Evolutionary conservation across 306 rosid genomes (phyloP).

Genomic region (Chamaecrista fasciculata): DNA sequence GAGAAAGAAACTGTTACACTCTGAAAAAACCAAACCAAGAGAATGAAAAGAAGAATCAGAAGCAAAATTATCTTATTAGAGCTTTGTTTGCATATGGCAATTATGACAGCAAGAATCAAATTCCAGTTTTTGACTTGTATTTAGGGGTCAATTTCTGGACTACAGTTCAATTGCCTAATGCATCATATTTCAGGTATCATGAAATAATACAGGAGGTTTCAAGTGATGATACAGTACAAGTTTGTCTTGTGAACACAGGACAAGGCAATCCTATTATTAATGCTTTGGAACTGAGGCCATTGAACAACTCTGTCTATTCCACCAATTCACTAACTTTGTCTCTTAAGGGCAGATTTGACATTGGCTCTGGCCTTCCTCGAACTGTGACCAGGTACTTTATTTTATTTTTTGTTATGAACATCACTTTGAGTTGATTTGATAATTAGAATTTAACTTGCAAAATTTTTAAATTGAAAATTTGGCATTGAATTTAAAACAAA

Average conservation of each 20-base stretch:
- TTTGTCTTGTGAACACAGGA: background rate
- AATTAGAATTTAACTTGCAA: too few relatives aligned
- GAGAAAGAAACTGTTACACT: constrained; percentile 42
- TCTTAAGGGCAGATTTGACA: too few relatives aligned
- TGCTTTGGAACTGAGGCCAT: background rate
- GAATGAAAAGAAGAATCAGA: constrained; percentile 8
- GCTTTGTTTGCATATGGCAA: constrained; percentile 37
- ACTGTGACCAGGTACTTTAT: background rate
- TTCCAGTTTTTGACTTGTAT: background rate
- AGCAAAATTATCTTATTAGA: constrained; percentile 33
- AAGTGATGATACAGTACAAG: background rate
- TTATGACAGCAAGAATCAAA: constrained; percentile 30
- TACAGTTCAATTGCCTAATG: background rate
- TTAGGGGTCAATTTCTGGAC: background rate
- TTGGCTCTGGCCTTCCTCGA: background rate
- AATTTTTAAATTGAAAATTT: too few relatives aligned
- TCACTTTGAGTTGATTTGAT: too few relatives aligned
- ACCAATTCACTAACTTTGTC: background rate
- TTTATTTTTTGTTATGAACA: too few relatives aligned
- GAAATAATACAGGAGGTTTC: background rate
- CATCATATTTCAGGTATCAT: background rate
- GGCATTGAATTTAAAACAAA: too few relatives aligned
- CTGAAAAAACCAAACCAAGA: constrained; percentile 28
- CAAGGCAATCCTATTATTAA: background rate
- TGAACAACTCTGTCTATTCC: background rate